These are phyloP conservation scores for Inonotus hispidus DNA, from an alignment of 1,284 basidiomycete genomes.

Conservation along the genomic window DNA sequence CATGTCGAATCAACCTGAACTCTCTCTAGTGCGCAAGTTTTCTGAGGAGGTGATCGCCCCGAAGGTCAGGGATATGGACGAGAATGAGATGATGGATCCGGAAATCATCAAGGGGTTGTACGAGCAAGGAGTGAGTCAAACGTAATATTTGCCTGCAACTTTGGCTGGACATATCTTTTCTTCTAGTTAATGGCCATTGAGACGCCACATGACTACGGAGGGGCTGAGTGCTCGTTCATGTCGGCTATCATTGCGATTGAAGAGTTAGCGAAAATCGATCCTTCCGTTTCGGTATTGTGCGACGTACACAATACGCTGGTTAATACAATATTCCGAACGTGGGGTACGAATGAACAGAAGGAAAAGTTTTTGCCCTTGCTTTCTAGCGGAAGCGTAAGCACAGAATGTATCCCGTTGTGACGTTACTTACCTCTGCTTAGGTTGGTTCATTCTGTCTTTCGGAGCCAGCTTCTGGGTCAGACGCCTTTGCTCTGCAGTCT, in stretches of 20 bases:
- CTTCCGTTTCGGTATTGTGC: constrained; percentile 93
- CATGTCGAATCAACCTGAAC: background rate
- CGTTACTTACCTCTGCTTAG: constrained; percentile 34
- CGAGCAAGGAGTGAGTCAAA: constrained; percentile 76
- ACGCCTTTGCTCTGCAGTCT: constrained; percentile 96
- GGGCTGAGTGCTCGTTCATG: constrained; percentile 89
- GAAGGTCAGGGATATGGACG: constrained; percentile 95
- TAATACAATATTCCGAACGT: constrained; percentile 89
- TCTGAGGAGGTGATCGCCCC: constrained; percentile 87
- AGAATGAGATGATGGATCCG: constrained; percentile 94
- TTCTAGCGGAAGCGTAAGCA: constrained; percentile 65
- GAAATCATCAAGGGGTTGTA: constrained; percentile 86
- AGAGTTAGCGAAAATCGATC: constrained; percentile 94
- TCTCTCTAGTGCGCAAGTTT: constrained; percentile 69
- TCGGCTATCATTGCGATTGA: constrained; percentile 96
- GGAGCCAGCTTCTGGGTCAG: constrained; percentile 89
- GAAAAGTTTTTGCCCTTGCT: constrained; percentile 88
- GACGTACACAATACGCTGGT: constrained; percentile 99
- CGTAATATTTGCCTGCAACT: background rate
- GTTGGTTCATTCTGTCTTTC: constrained; percentile 96
- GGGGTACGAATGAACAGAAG: constrained; percentile 82
- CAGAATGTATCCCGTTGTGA: background rate
- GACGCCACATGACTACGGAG: constrained; percentile 79
- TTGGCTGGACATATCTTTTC: background rate
- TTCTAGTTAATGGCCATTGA: constrained; percentile 94